Conservation (phyloP, 202 grass and related monocot species). For the Carex arenaria region DNA sequence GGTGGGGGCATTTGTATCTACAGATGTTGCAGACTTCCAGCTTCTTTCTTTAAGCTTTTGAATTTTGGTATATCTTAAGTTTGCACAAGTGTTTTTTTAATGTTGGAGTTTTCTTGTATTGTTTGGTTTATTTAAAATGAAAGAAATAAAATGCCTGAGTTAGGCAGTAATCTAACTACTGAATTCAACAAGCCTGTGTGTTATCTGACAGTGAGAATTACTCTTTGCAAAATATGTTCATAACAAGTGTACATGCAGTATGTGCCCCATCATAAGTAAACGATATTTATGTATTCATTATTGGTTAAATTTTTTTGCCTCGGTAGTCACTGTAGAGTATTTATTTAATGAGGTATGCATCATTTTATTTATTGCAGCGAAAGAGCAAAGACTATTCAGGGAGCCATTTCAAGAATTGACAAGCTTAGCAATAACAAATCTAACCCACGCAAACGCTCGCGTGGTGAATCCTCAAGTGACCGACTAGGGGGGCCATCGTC, state of each 20-base stretch:
- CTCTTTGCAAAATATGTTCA: neutral
- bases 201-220: neutral
- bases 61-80: neutral
- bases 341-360: neutral
- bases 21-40: neutral
- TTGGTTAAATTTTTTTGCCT: neutral
- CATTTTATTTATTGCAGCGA: constrained; percentile 5
- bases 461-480: constrained; percentile 58
- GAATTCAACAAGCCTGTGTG: neutral
- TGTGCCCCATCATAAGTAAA: neutral
- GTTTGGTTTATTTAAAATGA: neutral
- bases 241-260: neutral
- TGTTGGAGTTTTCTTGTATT: neutral
- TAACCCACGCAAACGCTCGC: constrained; percentile 55
- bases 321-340: neutral
- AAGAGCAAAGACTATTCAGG: neutral
- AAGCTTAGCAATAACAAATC: constrained; percentile 37
- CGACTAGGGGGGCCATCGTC: constrained; percentile 34
- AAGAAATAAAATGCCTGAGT: neutral
- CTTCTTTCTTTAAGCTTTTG: neutral
- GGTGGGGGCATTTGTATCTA: neutral
- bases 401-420: constrained; percentile 48
- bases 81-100: neutral
- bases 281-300: neutral
- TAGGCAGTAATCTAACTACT: neutral